These are phyloP conservation scores for Rhizopogon roseolus DNA, from an alignment of 768 basidiomycete genomes.

Conservation along the genomic window DNA sequence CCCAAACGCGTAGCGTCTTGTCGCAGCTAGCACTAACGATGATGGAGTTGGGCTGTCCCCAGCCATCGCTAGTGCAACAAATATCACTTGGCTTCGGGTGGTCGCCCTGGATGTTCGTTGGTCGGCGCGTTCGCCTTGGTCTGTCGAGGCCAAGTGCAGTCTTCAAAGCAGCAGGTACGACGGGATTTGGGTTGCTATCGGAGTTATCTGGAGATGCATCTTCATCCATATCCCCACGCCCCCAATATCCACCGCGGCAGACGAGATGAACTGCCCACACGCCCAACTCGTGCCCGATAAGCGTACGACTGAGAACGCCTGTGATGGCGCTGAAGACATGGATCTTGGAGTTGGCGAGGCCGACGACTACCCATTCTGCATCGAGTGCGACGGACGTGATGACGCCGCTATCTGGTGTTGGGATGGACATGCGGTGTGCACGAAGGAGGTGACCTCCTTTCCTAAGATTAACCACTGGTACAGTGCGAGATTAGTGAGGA, in stretches of 20 bases:
- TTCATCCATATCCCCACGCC: conserved; percentile 8
- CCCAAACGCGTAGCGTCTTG: conserved; percentile 89
- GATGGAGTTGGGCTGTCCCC: conserved; percentile 81
- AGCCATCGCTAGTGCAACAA: conserved; percentile 73
- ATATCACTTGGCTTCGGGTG: conserved; percentile 42
- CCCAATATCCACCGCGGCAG: conserved; percentile 52
- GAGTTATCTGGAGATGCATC: conserved; percentile 4
- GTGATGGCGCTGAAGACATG: conserved; percentile 80
- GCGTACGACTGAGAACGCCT: conserved; percentile 70
- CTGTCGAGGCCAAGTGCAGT: conserved; percentile 44
- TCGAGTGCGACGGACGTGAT: conserved; percentile 89
- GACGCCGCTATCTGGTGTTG: conserved; percentile 49
- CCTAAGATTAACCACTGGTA: conserved; percentile 75
- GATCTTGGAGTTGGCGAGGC: conserved; percentile 80
- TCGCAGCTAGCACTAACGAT: conserved; percentile 94
- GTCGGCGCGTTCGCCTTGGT: conserved; percentile 12
- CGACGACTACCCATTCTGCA: conserved; percentile 79
- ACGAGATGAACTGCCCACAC: conserved; percentile 91
- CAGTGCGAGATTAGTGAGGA: conserved; percentile 1
- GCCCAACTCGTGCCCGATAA: conserved; percentile 83
- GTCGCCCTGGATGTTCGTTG: not conserved
- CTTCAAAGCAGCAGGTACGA: conserved; percentile 32
- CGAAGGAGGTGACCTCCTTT: conserved; percentile 67
- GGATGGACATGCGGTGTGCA: conserved; percentile 49
- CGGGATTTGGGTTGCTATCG: not conserved